Evolutionary conservation across 2,329 filamentous ascomycete genomes (phyloP).

Genomic region (Claviceps sp.): DNA sequence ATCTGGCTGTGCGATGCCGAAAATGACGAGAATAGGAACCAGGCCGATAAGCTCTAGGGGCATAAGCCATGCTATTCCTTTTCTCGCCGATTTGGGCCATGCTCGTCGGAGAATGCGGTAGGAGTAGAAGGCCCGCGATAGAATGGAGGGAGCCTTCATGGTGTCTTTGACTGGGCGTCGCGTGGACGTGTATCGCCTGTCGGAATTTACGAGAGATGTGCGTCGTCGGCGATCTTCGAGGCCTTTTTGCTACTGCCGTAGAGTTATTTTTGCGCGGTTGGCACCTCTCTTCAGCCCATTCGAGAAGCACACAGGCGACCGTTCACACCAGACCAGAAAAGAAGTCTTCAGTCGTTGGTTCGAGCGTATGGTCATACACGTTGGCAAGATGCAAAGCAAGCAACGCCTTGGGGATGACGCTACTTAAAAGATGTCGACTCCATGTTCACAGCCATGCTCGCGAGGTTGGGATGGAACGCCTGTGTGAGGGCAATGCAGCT

Average conservation of each 20-base stretch:
- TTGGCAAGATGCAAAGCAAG: background rate
- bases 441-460: background rate
- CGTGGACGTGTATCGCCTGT: background rate
- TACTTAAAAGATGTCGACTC: background rate
- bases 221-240: background rate
- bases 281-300: background rate
- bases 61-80: conserved; percentile 50
- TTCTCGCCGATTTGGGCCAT: conserved; percentile 38
- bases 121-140: conserved; percentile 8
- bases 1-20: conserved; percentile 60
- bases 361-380: background rate
- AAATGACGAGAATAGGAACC: conserved; percentile 53
- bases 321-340: background rate
- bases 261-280: background rate
- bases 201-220: background rate
- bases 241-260: background rate
- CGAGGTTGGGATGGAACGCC: background rate
- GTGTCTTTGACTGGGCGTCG: background rate
- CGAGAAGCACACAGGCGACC: background rate
- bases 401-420: conserved; percentile 10
- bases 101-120: conserved; percentile 46
- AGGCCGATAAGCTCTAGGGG: conserved; percentile 51
- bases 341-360: background rate
- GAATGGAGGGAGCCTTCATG: conserved; percentile 3
- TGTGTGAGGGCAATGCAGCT: conserved; percentile 1